Percentiles rank a stretch among this genome's conserved stretches.
Evolutionary conservation across 2,329 filamentous ascomycete species (phyloP).

Genomic region (Ophiobolus disseminans): DNA sequence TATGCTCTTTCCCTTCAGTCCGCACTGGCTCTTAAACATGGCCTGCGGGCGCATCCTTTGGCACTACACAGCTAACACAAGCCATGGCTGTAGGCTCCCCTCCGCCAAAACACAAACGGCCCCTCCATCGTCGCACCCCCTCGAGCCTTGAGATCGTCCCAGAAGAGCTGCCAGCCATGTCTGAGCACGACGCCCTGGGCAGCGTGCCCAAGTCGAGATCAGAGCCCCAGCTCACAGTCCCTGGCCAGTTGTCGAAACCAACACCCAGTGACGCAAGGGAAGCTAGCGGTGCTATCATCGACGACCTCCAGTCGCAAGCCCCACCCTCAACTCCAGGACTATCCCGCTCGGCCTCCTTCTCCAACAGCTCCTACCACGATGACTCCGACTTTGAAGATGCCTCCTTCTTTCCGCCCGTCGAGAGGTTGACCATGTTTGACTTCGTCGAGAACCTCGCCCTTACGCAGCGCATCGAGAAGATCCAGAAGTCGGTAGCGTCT

Average conservation of each 20-base stretch:
- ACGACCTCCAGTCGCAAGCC: slow-evolving; percentile 54
- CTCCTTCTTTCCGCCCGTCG: slow-evolving; percentile 75
- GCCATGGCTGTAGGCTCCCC: slow-evolving; percentile 41
- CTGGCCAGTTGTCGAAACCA: slow-evolving; percentile 30
- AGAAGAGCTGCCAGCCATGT: slow-evolving; percentile 41
- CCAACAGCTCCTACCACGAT: slow-evolving; percentile 85
- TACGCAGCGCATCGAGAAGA: slow-evolving; percentile 86
- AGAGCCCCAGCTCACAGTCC: slow-evolving; percentile 40
- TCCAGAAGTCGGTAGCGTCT: slow-evolving; percentile 80
- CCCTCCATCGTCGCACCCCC: slow-evolving; percentile 39
- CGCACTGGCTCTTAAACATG: slow-evolving; percentile 13
- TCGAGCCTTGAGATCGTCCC: slow-evolving; percentile 40
- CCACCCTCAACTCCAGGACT: slow-evolving; percentile 61
- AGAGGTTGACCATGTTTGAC: slow-evolving; percentile 90
- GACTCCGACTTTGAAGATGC: slow-evolving; percentile 77
- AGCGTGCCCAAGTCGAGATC: slow-evolving; percentile 32
- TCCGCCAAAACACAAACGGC: slow-evolving; percentile 27
- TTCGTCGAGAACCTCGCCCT: slow-evolving; percentile 91
- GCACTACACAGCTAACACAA: slow-evolving; percentile 32
- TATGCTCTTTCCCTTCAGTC: slow-evolving; percentile 25
- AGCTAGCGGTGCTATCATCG: slow-evolving; percentile 33
- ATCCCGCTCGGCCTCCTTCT: slow-evolving; percentile 81
- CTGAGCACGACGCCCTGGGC: slow-evolving; percentile 24
- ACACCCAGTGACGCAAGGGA: slow-evolving; percentile 36
- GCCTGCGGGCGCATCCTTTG: background rate